A percentile compares a stretch with the other conserved stretches of the same genome.
phyloP scores from a whole-genome alignment of 2,329 filamentous ascomycete genomes.

The Fusarium concolor region DNA sequence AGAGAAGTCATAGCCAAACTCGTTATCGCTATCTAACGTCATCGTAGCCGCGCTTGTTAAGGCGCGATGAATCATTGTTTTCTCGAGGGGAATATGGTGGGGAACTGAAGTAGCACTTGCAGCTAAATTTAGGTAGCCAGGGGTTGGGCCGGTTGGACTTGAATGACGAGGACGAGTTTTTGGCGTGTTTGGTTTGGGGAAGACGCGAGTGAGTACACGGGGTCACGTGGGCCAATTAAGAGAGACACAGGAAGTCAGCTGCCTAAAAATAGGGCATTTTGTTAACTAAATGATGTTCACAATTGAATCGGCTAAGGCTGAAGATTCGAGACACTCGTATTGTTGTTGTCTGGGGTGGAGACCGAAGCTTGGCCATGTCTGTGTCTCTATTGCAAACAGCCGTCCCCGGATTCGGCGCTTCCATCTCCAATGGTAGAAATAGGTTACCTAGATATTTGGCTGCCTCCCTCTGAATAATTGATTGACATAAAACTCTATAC shows the following conservation, averaged over 20 bases:
- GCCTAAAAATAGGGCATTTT: constrained; percentile 1
- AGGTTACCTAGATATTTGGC: not conserved
- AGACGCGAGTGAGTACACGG: constrained; percentile 39
- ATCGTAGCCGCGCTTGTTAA: constrained; percentile 23
- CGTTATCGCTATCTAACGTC: constrained; percentile 53
- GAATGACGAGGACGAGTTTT: constrained; percentile 8
- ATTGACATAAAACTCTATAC: not conserved
- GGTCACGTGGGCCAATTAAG: constrained; percentile 39
- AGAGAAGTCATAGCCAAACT: constrained; percentile 62
- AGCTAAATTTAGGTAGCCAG: constrained; percentile 11
- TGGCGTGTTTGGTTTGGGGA: constrained; percentile 3
- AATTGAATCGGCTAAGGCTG: not conserved
- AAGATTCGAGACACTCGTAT: not conserved
- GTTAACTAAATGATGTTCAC: not conserved
- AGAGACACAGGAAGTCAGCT: not conserved
- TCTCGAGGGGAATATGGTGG: not conserved
- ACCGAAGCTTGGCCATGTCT: no score
- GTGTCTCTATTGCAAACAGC: constrained; percentile 28
- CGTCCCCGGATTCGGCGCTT: not conserved
- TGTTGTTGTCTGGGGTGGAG: not conserved
- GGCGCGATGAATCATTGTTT: constrained; percentile 42
- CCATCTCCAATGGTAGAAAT: not conserved
- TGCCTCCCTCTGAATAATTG: not conserved
- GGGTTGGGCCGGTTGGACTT: not conserved
- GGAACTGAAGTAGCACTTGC: constrained; percentile 4